Conservation (phyloP, 2,329 filamentous ascomycete genomes). For the Penicillium sp. region DNA sequence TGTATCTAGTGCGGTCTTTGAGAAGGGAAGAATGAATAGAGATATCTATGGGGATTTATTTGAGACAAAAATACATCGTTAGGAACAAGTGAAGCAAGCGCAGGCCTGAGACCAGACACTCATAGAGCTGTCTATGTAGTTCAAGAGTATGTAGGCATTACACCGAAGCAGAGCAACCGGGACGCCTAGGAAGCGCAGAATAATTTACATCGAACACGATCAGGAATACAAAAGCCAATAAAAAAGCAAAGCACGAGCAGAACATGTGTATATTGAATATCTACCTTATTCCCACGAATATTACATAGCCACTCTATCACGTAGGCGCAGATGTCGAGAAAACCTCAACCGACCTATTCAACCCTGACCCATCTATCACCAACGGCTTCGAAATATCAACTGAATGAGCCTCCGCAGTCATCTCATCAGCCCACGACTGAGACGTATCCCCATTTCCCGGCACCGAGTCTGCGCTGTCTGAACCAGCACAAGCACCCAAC, state of each 20-base stretch:
- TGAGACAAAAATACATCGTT: too few relatives aligned
- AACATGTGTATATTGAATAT: not conserved
- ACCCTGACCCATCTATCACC: slow-evolving; percentile 24
- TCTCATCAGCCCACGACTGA: slow-evolving; percentile 7
- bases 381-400: slow-evolving; percentile 11
- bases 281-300: not conserved
- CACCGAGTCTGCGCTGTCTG: not conserved
- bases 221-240: not conserved
- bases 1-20: not conserved
- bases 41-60: too few relatives aligned
- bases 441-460: not conserved
- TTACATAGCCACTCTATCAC: slow-evolving; percentile 7
- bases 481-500: not conserved
- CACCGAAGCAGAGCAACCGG: too few relatives aligned
- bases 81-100: not conserved
- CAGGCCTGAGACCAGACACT: not conserved
- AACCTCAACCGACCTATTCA: slow-evolving; percentile 14
- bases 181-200: not conserved
- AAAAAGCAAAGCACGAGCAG: not conserved
- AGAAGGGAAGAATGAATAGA: too few relatives aligned
- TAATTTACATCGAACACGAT: not conserved
- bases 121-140: not conserved
- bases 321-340: slow-evolving; percentile 18
- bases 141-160: not conserved
- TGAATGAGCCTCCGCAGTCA: not conserved